Evolutionary conservation across 2,329 filamentous ascomycete genomes (phyloP), one percentile per base, ranked within the genome.

Genomic region (Ophiostoma sp.): DNA sequence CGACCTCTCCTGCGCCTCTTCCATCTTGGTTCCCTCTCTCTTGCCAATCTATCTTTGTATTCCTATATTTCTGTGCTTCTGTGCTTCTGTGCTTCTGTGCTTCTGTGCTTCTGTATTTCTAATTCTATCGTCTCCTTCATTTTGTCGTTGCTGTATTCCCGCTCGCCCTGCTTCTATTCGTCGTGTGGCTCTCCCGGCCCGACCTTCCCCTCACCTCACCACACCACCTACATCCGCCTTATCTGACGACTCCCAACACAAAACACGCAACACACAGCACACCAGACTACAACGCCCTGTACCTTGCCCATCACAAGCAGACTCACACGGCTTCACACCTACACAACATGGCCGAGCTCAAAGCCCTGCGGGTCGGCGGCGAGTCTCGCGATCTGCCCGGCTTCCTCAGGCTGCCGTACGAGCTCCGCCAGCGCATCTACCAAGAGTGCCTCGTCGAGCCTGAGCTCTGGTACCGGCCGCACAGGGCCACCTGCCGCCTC

Each of bases 391-490:
- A 63, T 16, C 60, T 42, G 16, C 38, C 38, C 16, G 60, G 60
- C 40, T 68, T 70, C 67, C 66, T 67, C 11, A 8, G 49, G 16
- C 62, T 68, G 42, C 69, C 69, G 11, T 52, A 38, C 44, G 70
- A 71, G 67, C 8, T 70, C 9, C 69, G 69, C 62, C 64, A 64
- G 5, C 40, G 52, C 8, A 71, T 72, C 58, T 72, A 72, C 52
- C 45, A 65, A 14, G 55, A 65, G 42, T 36, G 42, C 12, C 66
- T 72, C 49, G 7, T 72, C 7, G 68, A 72, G 44, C 66, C 27
- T 9, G 49, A 67, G 6, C 58, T 65, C n/a, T 71, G 58, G 66
- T 40, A 64, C 40, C 63, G 38, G 41, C 8, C 12, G 11, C 69
- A 70, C 36, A 40, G 2, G 3, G 14, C 55, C 14, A 55, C 64